Conservation (phyloP, 2,329 filamentous ascomycete species). For the Verticillium zaregamsianum region DNA sequence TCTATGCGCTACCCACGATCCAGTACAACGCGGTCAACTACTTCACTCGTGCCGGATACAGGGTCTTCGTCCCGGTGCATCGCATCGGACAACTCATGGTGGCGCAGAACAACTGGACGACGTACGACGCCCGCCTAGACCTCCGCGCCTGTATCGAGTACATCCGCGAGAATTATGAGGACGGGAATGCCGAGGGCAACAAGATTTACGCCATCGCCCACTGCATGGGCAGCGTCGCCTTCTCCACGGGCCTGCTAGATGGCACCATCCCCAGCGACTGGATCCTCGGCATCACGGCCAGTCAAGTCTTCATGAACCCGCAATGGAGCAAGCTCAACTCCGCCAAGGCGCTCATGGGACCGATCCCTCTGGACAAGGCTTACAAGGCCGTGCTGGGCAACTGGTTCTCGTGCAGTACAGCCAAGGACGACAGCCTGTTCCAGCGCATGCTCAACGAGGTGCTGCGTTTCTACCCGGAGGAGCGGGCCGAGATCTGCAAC, state of each 20-base stretch:
- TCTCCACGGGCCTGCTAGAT: slow-evolving; percentile 55
- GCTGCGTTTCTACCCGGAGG: slow-evolving; percentile 53
- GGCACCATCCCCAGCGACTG: slow-evolving; percentile 54
- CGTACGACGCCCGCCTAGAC: slow-evolving; percentile 56
- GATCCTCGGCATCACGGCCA: slow-evolving; percentile 54
- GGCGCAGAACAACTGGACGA: slow-evolving; percentile 51
- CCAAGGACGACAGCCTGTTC: slow-evolving; percentile 38
- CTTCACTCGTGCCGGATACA: slow-evolving; percentile 56
- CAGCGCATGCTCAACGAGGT: slow-evolving; percentile 51
- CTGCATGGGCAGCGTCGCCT: slow-evolving; percentile 60
- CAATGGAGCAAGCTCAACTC: slow-evolving; percentile 53
- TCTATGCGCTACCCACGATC: slow-evolving; percentile 59
- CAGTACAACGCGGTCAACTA: slow-evolving; percentile 61
- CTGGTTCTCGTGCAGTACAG: slow-evolving; percentile 52
- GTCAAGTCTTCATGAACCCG: slow-evolving; percentile 61
- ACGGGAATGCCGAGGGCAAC: slow-evolving; percentile 18
- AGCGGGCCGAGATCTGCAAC: slow-evolving; percentile 53
- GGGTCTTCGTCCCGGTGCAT: slow-evolving; percentile 53
- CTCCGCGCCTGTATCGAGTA: slow-evolving; percentile 50
- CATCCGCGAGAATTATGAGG: slow-evolving; percentile 38
- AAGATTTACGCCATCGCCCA: slow-evolving; percentile 56
- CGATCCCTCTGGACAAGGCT: slow-evolving; percentile 43
- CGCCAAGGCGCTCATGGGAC: slow-evolving; percentile 47
- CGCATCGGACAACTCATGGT: slow-evolving; percentile 51
- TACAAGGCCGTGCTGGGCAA: slow-evolving; percentile 44